These are phyloP conservation scores for Aspergillus vadensis DNA, from an alignment of 2,329 filamentous ascomycete genomes.

Conservation along the genomic window DNA sequence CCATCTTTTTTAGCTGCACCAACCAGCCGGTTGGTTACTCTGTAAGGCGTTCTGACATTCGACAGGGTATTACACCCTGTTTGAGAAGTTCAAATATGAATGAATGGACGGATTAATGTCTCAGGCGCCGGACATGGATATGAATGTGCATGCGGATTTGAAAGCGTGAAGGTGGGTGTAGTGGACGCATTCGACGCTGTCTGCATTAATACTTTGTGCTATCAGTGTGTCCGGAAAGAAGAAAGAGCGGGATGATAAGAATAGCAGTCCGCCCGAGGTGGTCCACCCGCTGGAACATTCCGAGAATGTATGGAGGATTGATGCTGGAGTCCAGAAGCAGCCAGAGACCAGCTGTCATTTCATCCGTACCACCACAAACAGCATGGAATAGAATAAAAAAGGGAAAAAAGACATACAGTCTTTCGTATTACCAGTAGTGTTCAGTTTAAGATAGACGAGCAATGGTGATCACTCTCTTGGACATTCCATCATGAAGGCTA, in stretches of 20 bases:
- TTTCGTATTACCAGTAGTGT: not conserved
- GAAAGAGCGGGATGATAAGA: not conserved
- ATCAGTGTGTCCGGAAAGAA: not conserved
- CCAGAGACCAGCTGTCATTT: slow-evolving; percentile 8
- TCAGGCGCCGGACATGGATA: not conserved
- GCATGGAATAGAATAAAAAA: not conserved
- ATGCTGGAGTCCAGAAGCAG: not conserved
- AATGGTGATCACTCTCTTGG: slow-evolving; percentile 15
- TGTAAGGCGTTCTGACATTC: not conserved
- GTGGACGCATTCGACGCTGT: not conserved
- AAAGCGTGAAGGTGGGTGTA: not conserved
- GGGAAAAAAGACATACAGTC: not conserved
- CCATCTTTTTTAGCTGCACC: slow-evolving; percentile 6
- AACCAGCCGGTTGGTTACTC: not conserved
- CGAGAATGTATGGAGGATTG: not conserved
- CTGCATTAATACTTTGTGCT: not conserved
- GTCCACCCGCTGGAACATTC: slow-evolving; percentile 12
- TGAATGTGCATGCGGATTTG: not conserved
- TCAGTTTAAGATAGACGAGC: slow-evolving; percentile 8
- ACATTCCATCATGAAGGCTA: slow-evolving; percentile 7
- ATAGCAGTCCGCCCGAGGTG: not conserved
- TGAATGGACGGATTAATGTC: not conserved
- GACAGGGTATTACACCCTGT: not conserved
- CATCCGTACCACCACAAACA: not conserved
- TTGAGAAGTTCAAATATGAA: not conserved